Base-by-base conservation (phyloP, 305 asterid genomes). In the Solanum hybrid region DNA sequence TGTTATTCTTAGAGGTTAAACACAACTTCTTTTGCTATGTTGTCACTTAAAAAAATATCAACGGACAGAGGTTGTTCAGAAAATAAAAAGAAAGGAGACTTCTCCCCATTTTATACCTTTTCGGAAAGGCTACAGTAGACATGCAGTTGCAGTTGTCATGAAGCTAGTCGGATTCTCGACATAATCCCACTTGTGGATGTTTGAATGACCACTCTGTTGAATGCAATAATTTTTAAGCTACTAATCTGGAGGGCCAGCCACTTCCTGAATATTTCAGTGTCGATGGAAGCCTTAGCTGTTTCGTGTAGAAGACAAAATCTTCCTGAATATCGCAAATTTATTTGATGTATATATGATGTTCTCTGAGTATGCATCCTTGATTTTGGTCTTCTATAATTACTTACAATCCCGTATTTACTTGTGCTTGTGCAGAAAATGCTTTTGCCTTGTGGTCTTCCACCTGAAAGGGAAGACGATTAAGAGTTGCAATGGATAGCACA, bases 381-480 rank as follows among this genome's bases (percentile, higher is more conserved):
- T 82, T 9, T 82, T 9, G 73, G 27, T 41, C 24, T 82, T 15
- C 32, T 39, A 38, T 15, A 7, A 26, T 81, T 81, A 81, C 36
- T 26, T 8, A 81, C 36, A 39, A 26, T 26, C 11, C 24, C 1
- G 1, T 39, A 39, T 27, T 7, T 77, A 39, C 32, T 39, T 86
- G 73, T 88, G 89, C 31, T 29, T 89, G 4, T 95, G 95, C 97
- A 97, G 99, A 97, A 97, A 97, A 97, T 97, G 98, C 95, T 97
- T 73, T 90, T 96, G 93, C 99, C 99, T 5, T 97, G 99, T 90
- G 99, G 99, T 26, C 94, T 95, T 85, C 98, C 99, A 87, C 99
- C 99, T 0, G 99, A 96, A 94, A 97, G 98, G 93, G 99, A 96
- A 87, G 99, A 96, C 27, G 99, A 97, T 3, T 94, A 92, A 94